These are phyloP conservation scores for Fragaria ananassa DNA, from an alignment of 306 rosid genomes.

Conservation along the genomic window DNA sequence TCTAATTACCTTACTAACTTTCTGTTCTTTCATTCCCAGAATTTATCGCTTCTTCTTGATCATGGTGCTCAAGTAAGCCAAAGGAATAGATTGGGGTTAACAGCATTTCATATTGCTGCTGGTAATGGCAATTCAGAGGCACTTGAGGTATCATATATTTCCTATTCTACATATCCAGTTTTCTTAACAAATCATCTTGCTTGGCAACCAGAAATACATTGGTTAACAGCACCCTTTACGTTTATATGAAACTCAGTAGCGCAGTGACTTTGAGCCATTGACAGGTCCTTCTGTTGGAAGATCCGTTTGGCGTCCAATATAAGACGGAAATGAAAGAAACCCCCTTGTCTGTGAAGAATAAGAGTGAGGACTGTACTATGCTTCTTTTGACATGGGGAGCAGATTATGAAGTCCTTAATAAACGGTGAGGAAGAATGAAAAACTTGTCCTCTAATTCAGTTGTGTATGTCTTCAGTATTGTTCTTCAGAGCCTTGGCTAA, in stretches of 20 bases:
- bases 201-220: no score
- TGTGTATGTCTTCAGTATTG: background rate
- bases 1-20: conserved; percentile 1
- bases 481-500: background rate
- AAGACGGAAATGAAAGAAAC: conserved; percentile 47
- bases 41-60: conserved; percentile 29
- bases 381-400: conserved; percentile 47
- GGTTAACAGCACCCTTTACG: background rate
- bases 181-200: background rate
- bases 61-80: conserved; percentile 36
- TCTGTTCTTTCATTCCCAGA: conserved; percentile 16
- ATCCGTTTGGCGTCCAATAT: conserved; percentile 33
- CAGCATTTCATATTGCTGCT: conserved; percentile 39
- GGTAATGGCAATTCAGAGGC: conserved; percentile 34
- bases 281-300: conserved; percentile 38
- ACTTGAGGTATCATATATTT: conserved; percentile 32
- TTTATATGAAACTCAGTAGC: background rate
- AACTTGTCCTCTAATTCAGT: background rate
- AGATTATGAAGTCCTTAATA: conserved; percentile 37
- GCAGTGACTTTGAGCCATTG: conserved; percentile 6
- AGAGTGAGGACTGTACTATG: conserved; percentile 30
- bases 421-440: conserved; percentile 28
- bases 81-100: conserved; percentile 36
- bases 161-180: conserved; percentile 5
- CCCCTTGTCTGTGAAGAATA: conserved; percentile 45